Percentiles rank a stretch among this genome's conserved stretches.
These are phyloP conservation scores for Margaritispora aquatica DNA, from an alignment of 495 filamentous ascomycete genomes.

Conservation along the genomic window DNA sequence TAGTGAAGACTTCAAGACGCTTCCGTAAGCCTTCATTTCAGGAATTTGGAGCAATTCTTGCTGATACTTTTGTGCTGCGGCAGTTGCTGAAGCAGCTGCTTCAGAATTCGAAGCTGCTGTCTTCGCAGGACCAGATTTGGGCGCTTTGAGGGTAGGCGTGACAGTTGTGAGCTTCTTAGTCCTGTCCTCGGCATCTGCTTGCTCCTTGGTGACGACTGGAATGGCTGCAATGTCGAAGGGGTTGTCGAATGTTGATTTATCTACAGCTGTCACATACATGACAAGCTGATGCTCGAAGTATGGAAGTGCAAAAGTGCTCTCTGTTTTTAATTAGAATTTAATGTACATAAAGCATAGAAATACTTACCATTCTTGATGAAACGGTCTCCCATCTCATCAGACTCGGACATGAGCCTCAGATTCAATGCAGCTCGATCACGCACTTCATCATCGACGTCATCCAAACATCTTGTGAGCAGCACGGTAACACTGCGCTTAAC, in stretches of 20 bases:
- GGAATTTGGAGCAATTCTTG: slow-evolving; percentile 83
- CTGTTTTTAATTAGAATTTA: slow-evolving; percentile 30
- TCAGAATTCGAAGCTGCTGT: slow-evolving; percentile 61
- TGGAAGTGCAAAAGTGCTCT: slow-evolving; percentile 87
- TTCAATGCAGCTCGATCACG: slow-evolving; percentile 93
- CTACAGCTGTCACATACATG: slow-evolving; percentile 91
- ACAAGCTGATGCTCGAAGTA: slow-evolving; percentile 96
- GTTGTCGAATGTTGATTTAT: slow-evolving; percentile 72
- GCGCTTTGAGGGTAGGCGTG: slow-evolving; percentile 91
- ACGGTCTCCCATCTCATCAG: slow-evolving; percentile 71
- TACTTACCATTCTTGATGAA: slow-evolving; percentile 87
- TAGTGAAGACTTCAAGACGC: slow-evolving; percentile 80
- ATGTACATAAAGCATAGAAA: slow-evolving; percentile 26
- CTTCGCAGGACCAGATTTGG: slow-evolving; percentile 78
- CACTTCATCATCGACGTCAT: slow-evolving; percentile 97
- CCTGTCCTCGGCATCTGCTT: slow-evolving; percentile 93
- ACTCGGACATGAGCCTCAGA: slow-evolving; percentile 79
- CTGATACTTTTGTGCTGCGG: slow-evolving; percentile 78
- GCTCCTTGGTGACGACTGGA: slow-evolving; percentile 91
- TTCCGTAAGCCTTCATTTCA: slow-evolving; percentile 82
- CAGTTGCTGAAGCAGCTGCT: slow-evolving; percentile 60
- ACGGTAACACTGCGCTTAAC: slow-evolving; percentile 94
- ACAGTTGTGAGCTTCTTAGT: slow-evolving; percentile 92
- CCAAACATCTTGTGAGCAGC: slow-evolving; percentile 85
- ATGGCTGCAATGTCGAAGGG: slow-evolving; percentile 89